Evolutionary conservation across 352 stramenopile species (phyloP), one percentile per base, ranked within the genome.

Genomic region (Phytophthora hybrid): DNA sequence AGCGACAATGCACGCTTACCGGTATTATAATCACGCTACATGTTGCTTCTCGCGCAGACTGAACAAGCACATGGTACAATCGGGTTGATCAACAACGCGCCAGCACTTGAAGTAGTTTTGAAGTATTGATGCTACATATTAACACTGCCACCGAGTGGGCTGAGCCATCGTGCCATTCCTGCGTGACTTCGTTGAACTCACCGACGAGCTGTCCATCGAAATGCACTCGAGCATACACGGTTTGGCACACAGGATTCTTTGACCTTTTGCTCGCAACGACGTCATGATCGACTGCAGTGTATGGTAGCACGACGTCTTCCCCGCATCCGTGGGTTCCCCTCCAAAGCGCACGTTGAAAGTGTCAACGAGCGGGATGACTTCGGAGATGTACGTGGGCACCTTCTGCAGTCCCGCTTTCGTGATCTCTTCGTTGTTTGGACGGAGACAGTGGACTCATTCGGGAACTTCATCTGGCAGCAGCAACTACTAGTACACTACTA

Each of bases 331-430:
- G 4, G 93, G 92, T 0, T 94, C 0, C 98, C 94, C 93, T 2
- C 94, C 94, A 71, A 98, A 98, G 21, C 94, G 92, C 11, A 98
- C 95, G 63, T 98, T 98, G 73, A 98, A 97, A 26, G 95, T 97
- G 58, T 98, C 94, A 63, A 98, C 97, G 47, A 98, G 84, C 77
- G 98, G 94, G 59, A 98, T 97, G 11, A 98, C 90, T 72, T 98
- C 98, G 9, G 86, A 93, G 62, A 97, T 93, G 55, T 97, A 98
- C 6, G 87, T 93, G 0, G 85, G 84, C 14, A 91, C 77, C 29
- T 76, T 85, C 26, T 94, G 87, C 8, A 94, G 66, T 21, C 87
- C 85, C 0, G 81, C 82, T 19, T 85, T 87, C 2, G 70, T 66
- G 60, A 94, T 93, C 59, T 93, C 78, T 44, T 77, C 59, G 67